Evolutionary conservation across 768 basidiomycete genomes (phyloP).

Genomic region (Mycena belliarum): DNA sequence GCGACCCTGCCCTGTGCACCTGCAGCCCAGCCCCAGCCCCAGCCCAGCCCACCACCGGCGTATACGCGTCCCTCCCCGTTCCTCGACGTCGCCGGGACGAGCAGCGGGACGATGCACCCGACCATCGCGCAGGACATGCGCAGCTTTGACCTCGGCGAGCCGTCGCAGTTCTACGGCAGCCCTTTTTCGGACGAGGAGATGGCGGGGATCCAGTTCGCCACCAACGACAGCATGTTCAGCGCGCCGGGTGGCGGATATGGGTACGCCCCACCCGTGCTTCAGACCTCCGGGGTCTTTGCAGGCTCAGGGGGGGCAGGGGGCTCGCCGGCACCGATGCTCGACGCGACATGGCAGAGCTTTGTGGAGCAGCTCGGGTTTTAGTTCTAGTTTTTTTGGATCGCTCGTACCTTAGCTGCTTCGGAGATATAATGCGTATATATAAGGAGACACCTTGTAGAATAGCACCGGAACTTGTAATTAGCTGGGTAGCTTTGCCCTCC

Average conservation of each 20-base stretch:
- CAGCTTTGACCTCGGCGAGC: conserved; percentile 32
- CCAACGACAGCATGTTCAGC: conserved; percentile 8
- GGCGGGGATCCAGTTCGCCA: conserved; percentile 31
- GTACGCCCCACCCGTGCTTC: not conserved
- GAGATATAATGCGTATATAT: not conserved
- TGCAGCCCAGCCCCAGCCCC: too few species aligned
- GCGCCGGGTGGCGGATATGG: conserved; percentile 14
- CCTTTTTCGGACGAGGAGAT: conserved; percentile 29
- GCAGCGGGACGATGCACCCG: conserved; percentile 41
- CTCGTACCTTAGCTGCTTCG: too few species aligned
- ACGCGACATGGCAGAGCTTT: conserved; percentile 67
- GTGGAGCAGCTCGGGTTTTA: conserved; percentile 66
- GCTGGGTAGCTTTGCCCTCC: too few species aligned
- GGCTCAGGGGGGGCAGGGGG: too few species aligned
- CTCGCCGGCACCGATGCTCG: conserved; percentile 45
- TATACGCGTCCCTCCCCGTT: not conserved
- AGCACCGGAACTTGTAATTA: not conserved
- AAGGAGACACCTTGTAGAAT: not conserved
- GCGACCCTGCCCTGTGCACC: not conserved
- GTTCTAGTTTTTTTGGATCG: too few species aligned
- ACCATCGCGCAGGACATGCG: conserved; percentile 58
- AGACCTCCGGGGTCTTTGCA: conserved; percentile 4
- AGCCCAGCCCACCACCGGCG: not conserved
- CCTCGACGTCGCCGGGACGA: conserved; percentile 4
- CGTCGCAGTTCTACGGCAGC: conserved; percentile 24